Evolutionary conservation across 2,329 filamentous ascomycete genomes (phyloP), one percentile per base, ranked within the genome.

Genomic region (Alternaria sp.): DNA sequence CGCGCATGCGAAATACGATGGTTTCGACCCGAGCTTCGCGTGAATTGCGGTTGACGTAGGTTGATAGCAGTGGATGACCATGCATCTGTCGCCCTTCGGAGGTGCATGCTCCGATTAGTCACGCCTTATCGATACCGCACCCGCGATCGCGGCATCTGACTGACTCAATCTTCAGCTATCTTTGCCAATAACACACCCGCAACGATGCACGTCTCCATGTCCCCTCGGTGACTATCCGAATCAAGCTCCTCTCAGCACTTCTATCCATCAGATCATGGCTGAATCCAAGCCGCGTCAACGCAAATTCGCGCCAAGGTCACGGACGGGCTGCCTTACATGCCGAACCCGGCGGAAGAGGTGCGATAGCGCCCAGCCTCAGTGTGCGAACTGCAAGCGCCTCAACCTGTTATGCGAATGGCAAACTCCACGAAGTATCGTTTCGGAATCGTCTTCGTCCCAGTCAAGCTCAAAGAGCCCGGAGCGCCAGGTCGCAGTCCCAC

Each of bases 341-440:
- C 72, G 77, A 26, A 69, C 75, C 28, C 69, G 77, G 46, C 66
- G 77, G 45, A 79, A 79, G 57, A 68, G 77, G 59, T 79, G 77
- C 65, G 77, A 79, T 66, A 75, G 64, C 51, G 69, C 71, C 47
- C 76, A 75, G 51, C 77, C 77, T 41, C 68, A 71, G 49, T 79
- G 77, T 61, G 69, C 72, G 47, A 78, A 77, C 65, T 79, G 77
- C 64, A 72, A 70, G 12, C 75, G 77, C 28, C 67, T 79, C 25
- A 79, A 79, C 37, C 65, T 79, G 21, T 71, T 70, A 20, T 79
- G 77, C 64, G 75, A 78, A 61, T 79, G 77, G 75, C 74, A 79
- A 53, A 67, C 71, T 26, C 74, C 70, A 59, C 74, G 76, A 26
- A 74, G 67, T 25, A 63, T 79, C 30, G 63, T 69, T 23, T 26